Conservation (phyloP, 2,329 filamentous ascomycete species). For the Talaromyces sp. region DNA sequence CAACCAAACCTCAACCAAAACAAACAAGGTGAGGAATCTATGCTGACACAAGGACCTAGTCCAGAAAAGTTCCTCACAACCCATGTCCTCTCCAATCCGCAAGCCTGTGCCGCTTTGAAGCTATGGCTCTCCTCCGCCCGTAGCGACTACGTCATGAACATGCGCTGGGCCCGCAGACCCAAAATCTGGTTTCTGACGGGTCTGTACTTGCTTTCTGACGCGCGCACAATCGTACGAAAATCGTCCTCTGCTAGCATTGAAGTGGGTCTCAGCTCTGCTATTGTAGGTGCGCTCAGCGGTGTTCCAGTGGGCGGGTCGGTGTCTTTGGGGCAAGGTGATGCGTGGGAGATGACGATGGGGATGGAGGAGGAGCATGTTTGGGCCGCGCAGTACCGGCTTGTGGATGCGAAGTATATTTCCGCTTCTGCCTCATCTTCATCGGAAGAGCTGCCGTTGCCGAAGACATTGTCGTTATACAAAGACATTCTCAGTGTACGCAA, state of each 20-base stretch:
- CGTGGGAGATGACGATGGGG: constrained; percentile 26
- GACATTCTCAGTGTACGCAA: constrained; percentile 26
- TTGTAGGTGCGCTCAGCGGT: constrained; percentile 24
- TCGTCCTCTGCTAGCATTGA: constrained; percentile 20
- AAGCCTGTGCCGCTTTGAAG: constrained; percentile 23
- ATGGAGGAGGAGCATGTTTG: constrained; percentile 27
- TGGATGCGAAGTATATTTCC: constrained; percentile 23
- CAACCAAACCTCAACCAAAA: background rate
- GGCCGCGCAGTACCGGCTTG: constrained; percentile 27
- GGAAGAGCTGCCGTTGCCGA: constrained; percentile 15
- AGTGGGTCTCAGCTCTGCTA: constrained; percentile 21
- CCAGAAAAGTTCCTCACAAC: constrained; percentile 23
- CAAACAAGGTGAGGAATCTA: background rate
- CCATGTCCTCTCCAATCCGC: constrained; percentile 20
- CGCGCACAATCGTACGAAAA: constrained; percentile 22
- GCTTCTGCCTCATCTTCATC: constrained; percentile 18
- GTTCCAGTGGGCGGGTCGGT: constrained; percentile 26
- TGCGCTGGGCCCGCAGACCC: constrained; percentile 27
- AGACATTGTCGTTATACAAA: constrained; percentile 23
- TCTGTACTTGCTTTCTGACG: constrained; percentile 24
- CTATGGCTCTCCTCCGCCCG: constrained; percentile 27
- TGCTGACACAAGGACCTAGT: constrained; percentile 10
- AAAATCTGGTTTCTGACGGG: constrained; percentile 28
- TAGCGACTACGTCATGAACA: constrained; percentile 24
- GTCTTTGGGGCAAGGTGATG: constrained; percentile 22